Evolutionary conservation across 2,329 filamentous ascomycete species (phyloP).

Genomic region (Emmonsiellopsis sp.): DNA sequence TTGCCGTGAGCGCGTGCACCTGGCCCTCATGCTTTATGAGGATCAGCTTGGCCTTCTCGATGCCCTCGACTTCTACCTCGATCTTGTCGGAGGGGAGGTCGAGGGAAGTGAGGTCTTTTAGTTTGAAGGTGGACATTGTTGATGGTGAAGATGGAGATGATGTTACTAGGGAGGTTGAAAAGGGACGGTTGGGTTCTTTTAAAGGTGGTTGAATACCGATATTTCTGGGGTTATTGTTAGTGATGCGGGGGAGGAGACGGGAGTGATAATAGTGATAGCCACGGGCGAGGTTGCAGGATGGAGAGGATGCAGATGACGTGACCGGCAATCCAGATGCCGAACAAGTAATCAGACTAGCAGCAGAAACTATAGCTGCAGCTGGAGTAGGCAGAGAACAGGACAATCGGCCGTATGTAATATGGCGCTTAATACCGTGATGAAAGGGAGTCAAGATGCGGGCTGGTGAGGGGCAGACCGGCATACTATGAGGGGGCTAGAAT

Average conservation of each 20-base stretch:
- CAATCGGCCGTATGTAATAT: too few species aligned
- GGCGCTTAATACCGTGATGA: too few species aligned
- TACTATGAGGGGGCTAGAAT: too few species aligned
- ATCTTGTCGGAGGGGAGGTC: constrained; percentile 51
- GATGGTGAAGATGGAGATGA: not conserved
- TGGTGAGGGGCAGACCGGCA: too few species aligned
- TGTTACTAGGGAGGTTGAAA: not conserved
- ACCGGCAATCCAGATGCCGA: too few species aligned
- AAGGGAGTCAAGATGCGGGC: too few species aligned
- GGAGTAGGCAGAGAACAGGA: too few species aligned
- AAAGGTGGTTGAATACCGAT: not conserved
- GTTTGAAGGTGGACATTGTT: constrained; percentile 32
- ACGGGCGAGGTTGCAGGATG: too few species aligned
- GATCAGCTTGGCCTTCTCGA: constrained; percentile 77
- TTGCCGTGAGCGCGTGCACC: constrained; percentile 70
- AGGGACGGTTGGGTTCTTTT: not conserved
- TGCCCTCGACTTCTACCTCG: constrained; percentile 82
- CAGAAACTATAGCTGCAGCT: too few species aligned
- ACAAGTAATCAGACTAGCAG: too few species aligned
- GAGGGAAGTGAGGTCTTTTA: constrained; percentile 69
- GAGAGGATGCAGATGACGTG: too few species aligned
- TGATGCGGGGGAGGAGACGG: not conserved
- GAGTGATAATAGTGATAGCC: not conserved
- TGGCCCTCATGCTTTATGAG: constrained; percentile 69
- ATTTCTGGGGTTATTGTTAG: not conserved